Base-by-base conservation (phyloP, 352 stramenopile genomes). In the Phytophthora lateralis region DNA sequence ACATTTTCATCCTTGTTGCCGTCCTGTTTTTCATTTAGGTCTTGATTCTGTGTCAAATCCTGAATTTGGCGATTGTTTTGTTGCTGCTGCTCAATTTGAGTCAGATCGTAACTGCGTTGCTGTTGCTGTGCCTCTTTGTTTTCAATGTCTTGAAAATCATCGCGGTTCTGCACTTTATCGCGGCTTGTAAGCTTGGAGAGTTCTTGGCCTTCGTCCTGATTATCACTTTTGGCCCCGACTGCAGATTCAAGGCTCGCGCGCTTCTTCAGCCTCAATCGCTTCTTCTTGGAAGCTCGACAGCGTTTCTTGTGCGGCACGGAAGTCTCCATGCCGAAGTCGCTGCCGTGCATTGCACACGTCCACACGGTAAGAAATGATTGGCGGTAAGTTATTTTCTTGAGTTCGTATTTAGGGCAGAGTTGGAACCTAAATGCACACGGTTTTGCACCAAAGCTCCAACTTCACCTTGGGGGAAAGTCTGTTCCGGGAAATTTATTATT, bases 231-330 rank as follows among this genome's bases (percentile, higher is more conserved):
- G 4, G 6, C 10, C 20, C 29, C 24, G 4, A 26, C 17, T 47
- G 24, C 37, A 1, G 35, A 39, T 11, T 65, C 39, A 3, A 65
- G 48, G 41, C 48, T 53, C 3, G 20, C 41, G 29, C 49, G 57
- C 32, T 54, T 59, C 41, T 55, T 66, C n/a, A 48, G 24, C 7
- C 57, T 17, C 14, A 54, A 6, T 8, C 57, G 57, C 32, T 60
- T 66, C 20, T 60, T 66, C 57, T 60, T 66, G 7, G 57, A 66
- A 15, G 21, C 27, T 9, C 57, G 57, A 14, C 41, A 60, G 6
- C 32, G 49, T 24, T 52, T 66, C 20, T 47, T 55, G 46, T 37
- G 41, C 29, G 48, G 49, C 41, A 30, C 48, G 3, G 15, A 32
- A 5, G 17, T 4, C 44, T 56, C 38, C 34, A 14, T 14, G 42